Evolutionary conservation across 345 rosid genomes (phyloP), one percentile per base, ranked within the genome.

Genomic region (Pistacia integerrima): DNA sequence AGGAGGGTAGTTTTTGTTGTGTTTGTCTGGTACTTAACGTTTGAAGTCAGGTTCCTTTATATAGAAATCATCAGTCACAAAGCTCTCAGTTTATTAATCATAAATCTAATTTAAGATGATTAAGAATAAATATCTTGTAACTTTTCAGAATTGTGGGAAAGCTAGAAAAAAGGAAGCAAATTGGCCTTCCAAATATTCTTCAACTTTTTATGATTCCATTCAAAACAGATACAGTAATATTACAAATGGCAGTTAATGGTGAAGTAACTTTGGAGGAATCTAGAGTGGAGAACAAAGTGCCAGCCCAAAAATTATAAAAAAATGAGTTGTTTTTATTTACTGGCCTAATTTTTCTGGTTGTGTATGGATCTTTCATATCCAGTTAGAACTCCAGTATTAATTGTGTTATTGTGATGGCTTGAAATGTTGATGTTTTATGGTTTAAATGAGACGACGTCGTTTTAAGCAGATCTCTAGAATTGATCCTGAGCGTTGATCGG

Each of bases 171-270:
- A 22, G n/a, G 1, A 2, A 4, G 20, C 14, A 62, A 38, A 12
- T n/a, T 36, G 54, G 28, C 8, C 12, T 30, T 4, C 52, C 62
- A 44, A 35, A 16, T 16, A 28, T 61, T 28, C 5, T 61, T 28
- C 5, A 11, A 41, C 75, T 60, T 60, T 72, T 44, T 41, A n/a
- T 58, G 75, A 72, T 58, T 72, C 41, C 38, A 57, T n/a, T 44
- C 66, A 5, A 51, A 3, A 3, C 16, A 51, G 9, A 51, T 51
- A 51, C 55, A 51, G 2, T 51, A 2, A 8, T 5, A 11, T 49
- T 2, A 49, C 52, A 49, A 11, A 51, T 12, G 55, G 55, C 55
- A 51, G 3, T 51, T 4, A 67, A 13, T 22, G 38, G 44, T 49
- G 20, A 25, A 14, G 38, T 7, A 28, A 68, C 30, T 11, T 25